Percentiles rank a stretch among this genome's conserved stretches.
Conservation (phyloP, 345 rosid genomes). For the Brassica cretica region DNA sequence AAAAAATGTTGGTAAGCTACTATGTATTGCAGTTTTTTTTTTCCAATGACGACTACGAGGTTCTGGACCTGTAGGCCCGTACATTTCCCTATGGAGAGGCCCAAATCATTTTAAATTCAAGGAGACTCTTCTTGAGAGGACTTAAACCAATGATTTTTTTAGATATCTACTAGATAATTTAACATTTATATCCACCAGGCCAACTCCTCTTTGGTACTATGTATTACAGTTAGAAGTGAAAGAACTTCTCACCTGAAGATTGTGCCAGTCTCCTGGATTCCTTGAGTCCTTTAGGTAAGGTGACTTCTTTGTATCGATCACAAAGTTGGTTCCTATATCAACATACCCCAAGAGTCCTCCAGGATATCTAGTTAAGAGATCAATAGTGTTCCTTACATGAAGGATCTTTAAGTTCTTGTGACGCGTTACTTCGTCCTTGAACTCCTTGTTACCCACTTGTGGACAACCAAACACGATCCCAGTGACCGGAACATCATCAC, state of each 20-base stretch:
- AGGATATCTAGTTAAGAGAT: conserved; percentile 75
- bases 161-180: too few relatives aligned
- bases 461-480: conserved; percentile 82
- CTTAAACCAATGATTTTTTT: too few relatives aligned
- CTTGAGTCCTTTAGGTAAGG: conserved; percentile 62
- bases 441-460: conserved; percentile 70
- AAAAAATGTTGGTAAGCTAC: too few relatives aligned
- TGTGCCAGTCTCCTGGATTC: conserved; percentile 86
- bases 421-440: conserved; percentile 45
- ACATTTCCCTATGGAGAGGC: too few relatives aligned
- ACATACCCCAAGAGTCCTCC: conserved; percentile 59
- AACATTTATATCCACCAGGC: too few relatives aligned
- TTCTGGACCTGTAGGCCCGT: too few relatives aligned
- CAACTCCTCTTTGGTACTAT: not conserved
- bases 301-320: conserved; percentile 74
- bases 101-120: too few relatives aligned
- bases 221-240: not conserved
- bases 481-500: conserved; percentile 61
- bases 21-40: too few relatives aligned
- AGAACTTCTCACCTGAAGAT: conserved; percentile 45
- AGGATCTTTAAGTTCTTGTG: conserved; percentile 58
- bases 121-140: too few relatives aligned
- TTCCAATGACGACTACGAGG: too few relatives aligned
- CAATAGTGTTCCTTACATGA: conserved; percentile 63
- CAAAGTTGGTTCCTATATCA: conserved; percentile 48